These are phyloP conservation scores for Populus hybrid DNA, from an alignment of 441 rosid species.

Conservation along the genomic window DNA sequence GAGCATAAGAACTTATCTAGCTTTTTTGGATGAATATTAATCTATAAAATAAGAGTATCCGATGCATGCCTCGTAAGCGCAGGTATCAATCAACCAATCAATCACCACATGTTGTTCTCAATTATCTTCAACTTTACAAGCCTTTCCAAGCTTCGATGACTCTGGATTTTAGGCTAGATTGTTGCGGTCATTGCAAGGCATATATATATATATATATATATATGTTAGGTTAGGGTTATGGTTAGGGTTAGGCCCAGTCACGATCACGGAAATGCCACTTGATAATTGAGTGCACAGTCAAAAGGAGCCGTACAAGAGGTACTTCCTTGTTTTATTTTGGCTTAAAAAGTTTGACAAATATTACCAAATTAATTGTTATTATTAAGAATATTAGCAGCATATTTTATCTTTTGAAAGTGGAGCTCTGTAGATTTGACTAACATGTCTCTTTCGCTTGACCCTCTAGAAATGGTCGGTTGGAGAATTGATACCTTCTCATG, in stretches of 20 bases:
- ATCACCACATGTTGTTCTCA: no score
- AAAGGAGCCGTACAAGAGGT: constrained; percentile 4
- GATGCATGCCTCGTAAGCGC: no score
- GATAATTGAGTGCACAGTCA: not conserved
- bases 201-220: no score
- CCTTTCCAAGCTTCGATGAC: no score
- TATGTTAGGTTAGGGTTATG: not conserved
- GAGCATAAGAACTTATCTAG: no score
- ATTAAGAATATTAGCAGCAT: no score
- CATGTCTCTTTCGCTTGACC: not conserved
- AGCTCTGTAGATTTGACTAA: not conserved
- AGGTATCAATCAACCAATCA: no score
- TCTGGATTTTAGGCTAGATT: no score
- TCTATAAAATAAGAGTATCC: no score
- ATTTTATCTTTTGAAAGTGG: not conserved
- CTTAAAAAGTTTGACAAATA: not conserved
- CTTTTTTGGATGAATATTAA: no score
- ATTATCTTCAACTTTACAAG: no score
- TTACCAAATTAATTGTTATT: no score
- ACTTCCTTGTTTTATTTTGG: not conserved
- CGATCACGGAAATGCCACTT: not conserved
- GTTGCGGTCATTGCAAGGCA: constrained; percentile 13
- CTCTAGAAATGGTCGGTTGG: not conserved
- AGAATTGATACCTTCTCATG: not conserved
- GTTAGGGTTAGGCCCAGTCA: not conserved